Conservation (phyloP, 179 eudicot species). For the Corrigiola litoralis region DNA sequence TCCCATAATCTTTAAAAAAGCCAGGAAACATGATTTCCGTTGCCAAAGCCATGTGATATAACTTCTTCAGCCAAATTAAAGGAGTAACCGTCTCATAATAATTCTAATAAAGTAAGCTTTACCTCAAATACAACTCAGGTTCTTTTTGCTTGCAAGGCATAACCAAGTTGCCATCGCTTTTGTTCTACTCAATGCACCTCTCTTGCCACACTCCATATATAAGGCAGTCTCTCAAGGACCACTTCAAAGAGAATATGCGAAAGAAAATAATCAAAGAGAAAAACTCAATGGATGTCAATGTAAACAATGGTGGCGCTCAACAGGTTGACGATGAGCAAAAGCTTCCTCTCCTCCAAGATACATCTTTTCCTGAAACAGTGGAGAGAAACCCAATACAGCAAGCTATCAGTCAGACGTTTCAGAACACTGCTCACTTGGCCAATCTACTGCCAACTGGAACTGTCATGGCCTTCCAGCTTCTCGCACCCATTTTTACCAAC, state of each 20-base stretch:
- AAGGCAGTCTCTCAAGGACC: constrained; percentile 9
- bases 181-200: constrained; percentile 20
- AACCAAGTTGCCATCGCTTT: constrained; percentile 30
- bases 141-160: constrained; percentile 65
- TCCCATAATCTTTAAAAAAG: background rate
- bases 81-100: constrained; percentile 8
- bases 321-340: constrained; percentile 28
- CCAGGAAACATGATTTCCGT: background rate
- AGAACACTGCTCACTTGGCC: constrained; percentile 75
- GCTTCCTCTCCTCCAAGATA: constrained; percentile 42
- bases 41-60: background rate
- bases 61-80: constrained; percentile 15
- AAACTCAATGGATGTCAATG: constrained; percentile 37
- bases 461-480: constrained; percentile 72
- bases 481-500: constrained; percentile 71
- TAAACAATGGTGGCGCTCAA: constrained; percentile 22
- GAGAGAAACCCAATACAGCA: constrained; percentile 50
- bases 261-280: background rate
- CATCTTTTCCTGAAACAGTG: constrained; percentile 21
- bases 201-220: constrained; percentile 7
- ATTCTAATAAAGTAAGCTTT: constrained; percentile 25
- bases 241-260: background rate
- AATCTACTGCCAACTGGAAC: constrained; percentile 85
- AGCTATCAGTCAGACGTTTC: constrained; percentile 70
- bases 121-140: constrained; percentile 24